These are phyloP conservation scores for Wickerhamomyces queroliae DNA, from an alignment of 805 yeast species.

Conservation along the genomic window DNA sequence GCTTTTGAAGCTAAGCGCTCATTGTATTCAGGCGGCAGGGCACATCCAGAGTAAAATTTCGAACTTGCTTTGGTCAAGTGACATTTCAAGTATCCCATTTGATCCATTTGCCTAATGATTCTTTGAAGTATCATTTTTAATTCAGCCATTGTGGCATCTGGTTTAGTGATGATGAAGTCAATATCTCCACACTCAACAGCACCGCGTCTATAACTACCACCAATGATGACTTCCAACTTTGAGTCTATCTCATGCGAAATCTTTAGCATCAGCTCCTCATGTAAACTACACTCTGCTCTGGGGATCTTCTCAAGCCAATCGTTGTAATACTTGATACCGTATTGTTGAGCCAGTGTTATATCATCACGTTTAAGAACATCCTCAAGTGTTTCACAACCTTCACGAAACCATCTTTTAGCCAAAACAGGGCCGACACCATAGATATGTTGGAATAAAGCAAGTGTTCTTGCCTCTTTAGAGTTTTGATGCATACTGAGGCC, in stretches of 20 bases:
- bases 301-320: conserved; percentile 43
- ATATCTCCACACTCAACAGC: conserved; percentile 43
- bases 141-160: conserved; percentile 22
- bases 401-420: conserved; percentile 34
- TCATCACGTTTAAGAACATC: conserved; percentile 28
- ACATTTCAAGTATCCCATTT: conserved; percentile 24
- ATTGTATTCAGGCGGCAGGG: conserved; percentile 19
- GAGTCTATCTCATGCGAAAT: conserved; percentile 27
- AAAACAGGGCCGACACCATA: conserved; percentile 43
- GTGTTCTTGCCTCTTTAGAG: conserved; percentile 21
- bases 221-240: conserved; percentile 28
- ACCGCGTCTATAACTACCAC: conserved; percentile 52
- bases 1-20: conserved; percentile 21
- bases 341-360: conserved; percentile 23
- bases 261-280: conserved; percentile 27
- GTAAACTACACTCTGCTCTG: conserved; percentile 37
- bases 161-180: conserved; percentile 41
- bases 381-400: conserved; percentile 32
- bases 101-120: conserved; percentile 20
- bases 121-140: conserved; percentile 15
- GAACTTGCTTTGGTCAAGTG: conserved; percentile 9
- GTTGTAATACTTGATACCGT: conserved; percentile 40
- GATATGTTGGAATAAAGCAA: conserved; percentile 32
- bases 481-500: conserved; percentile 16
- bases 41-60: conserved; percentile 33